These are phyloP conservation scores for Apiotrichum porosum DNA, from an alignment of 1,284 basidiomycete genomes.

Conservation along the genomic window DNA sequence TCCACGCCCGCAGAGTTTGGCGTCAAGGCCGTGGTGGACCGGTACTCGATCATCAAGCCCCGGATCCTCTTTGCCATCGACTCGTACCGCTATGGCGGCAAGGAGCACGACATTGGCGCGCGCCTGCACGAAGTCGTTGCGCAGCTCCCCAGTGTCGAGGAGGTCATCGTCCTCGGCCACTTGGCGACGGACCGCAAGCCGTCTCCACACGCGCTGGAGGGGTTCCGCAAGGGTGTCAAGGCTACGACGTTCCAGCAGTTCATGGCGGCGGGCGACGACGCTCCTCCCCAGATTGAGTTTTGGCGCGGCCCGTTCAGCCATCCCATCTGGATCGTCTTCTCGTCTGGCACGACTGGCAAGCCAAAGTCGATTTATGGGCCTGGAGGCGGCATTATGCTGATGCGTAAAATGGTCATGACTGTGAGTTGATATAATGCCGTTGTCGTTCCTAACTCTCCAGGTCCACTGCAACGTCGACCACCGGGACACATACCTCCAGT, in stretches of 20 bases:
- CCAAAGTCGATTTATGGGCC: conserved; percentile 45
- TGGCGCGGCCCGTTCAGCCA: conserved; percentile 21
- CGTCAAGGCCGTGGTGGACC: conserved; percentile 25
- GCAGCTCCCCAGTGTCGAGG: conserved; percentile 23
- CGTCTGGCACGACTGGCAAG: conserved; percentile 46
- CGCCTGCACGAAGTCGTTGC: conserved; percentile 23
- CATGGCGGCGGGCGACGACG: conserved; percentile 13
- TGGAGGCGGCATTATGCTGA: conserved; percentile 27
- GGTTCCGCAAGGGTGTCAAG: conserved; percentile 6
- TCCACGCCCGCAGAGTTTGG: conserved; percentile 29
- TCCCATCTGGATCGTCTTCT: conserved; percentile 42
- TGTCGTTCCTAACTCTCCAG: too few species aligned
- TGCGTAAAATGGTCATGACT: conserved; percentile 16
- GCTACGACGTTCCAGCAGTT: conserved; percentile 11
- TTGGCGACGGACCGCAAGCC: conserved; percentile 26
- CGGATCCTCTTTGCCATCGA: conserved; percentile 46
- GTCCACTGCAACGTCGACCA: conserved; percentile 20
- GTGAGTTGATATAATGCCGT: too few species aligned
- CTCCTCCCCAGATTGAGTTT: conserved; percentile 26
- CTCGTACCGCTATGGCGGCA: conserved; percentile 39
- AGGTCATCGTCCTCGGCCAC: conserved; percentile 35
- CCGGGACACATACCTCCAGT: conserved; percentile 32
- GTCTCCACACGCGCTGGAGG: conserved; percentile 4
- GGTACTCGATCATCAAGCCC: conserved; percentile 34
- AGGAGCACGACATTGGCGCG: conserved; percentile 25